Evolutionary conservation across 768 basidiomycete genomes (phyloP).

Genomic region (Russula sp.): DNA sequence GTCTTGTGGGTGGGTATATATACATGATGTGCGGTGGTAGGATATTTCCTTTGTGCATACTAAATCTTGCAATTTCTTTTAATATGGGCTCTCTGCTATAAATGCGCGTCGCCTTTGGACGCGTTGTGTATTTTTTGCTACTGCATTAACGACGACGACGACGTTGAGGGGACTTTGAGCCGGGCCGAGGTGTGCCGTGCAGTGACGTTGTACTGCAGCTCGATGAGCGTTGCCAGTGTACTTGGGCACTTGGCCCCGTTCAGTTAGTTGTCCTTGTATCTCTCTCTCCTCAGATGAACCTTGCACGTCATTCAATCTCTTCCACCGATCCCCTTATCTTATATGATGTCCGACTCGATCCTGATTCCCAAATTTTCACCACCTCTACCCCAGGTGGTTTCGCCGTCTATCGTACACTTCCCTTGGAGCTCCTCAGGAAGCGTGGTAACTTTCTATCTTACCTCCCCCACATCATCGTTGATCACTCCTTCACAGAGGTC

Average conservation of each 20-base stretch:
- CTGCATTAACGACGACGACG: background rate
- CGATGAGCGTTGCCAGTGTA: background rate
- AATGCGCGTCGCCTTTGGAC: slow-evolving; percentile 5
- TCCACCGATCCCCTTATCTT: slow-evolving; percentile 68
- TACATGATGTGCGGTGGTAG: background rate
- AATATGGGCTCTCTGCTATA: slow-evolving; percentile 1
- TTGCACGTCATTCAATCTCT: slow-evolving; percentile 78
- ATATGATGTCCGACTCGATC: slow-evolving; percentile 70
- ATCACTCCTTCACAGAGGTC: slow-evolving; percentile 45
- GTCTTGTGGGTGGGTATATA: background rate
- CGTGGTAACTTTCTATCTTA: slow-evolving; percentile 50
- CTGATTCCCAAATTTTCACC: slow-evolving; percentile 77
- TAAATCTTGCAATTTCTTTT: slow-evolving; percentile 2
- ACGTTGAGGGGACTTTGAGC: background rate
- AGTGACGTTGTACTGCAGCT: background rate
- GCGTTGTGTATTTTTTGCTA: slow-evolving; percentile 4
- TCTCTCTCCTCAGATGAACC: slow-evolving; percentile 54
- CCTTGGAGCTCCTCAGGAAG: slow-evolving; percentile 71
- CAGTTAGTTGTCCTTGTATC: slow-evolving; percentile 3
- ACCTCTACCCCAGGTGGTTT: slow-evolving; percentile 74
- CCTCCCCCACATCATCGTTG: slow-evolving; percentile 14
- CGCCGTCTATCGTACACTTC: slow-evolving; percentile 71
- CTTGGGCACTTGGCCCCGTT: slow-evolving; percentile 13
- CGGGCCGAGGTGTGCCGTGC: slow-evolving; percentile 11
- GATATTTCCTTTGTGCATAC: background rate